Evolutionary conservation across 1,284 basidiomycete genomes (phyloP), one percentile per base, ranked within the genome.

Genomic region (Ustilago lituana): DNA sequence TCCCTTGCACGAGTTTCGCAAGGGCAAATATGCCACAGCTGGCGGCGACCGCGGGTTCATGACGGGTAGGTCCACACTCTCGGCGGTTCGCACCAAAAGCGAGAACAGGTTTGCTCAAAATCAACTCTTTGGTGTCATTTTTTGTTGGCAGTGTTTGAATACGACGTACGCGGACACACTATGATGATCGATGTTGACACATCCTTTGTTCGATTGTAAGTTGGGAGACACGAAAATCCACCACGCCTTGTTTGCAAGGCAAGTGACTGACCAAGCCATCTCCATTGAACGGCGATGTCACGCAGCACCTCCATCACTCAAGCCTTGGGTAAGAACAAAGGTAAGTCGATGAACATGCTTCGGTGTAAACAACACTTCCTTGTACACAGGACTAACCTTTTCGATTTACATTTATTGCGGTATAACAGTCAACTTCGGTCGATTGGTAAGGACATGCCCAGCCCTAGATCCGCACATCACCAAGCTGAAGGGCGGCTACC

Each of bases 161-260:
- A 74, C 43, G 55, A 69, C 4, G 57, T 69, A 2, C 45, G 65
- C 5, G 68, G 70, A 8, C 50, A 59, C 23, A 68, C 59, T 1
- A 68, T 74, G 58, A 71, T 74, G 73, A 72, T 74, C 38, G 69
- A 74, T 40, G 47, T 52, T 37, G 73, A 74, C 47, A 74, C 59
- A 0, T 73, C 69, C 10, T 69, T 59, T 17, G 55, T 74, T 4
- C 59, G 63, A 37, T 72, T 74, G 64, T 69, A 27, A 69, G 66
- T n/a, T n/a, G n/a, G n/a, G n/a, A n/a, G n/a, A n/a, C n/a, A n/a
- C 50, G 19, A 29, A 29, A 29, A 11, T 37, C 15, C 20, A n/a
- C n/a, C n/a, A n/a, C n/a, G n/a, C n/a, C n/a, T n/a, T n/a, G n/a
- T n/a, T n/a, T n/a, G n/a, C n/a, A n/a, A n/a, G n/a, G n/a, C n/a